Conservation (phyloP, 1,284 basidiomycete species). For the Termitomyces sp. region DNA sequence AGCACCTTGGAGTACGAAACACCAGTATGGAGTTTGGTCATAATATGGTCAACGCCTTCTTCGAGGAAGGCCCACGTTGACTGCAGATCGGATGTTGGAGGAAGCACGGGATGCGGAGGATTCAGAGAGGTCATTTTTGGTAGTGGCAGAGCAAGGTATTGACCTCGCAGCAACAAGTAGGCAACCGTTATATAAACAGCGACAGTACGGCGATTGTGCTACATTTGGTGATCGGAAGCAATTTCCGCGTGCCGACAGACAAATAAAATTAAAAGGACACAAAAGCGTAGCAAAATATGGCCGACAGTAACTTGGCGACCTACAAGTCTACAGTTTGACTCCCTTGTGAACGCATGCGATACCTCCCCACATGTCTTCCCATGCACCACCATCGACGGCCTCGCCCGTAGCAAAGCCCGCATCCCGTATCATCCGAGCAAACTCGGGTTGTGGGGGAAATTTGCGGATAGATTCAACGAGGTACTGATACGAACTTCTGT, state of each 20-base stretch:
- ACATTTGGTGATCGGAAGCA: not conserved
- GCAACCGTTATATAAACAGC: conserved; percentile 1
- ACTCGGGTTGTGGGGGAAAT: conserved; percentile 89
- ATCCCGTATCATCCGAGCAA: conserved; percentile 85
- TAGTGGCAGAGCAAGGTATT: conserved; percentile 6
- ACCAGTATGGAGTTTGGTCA: conserved; percentile 84
- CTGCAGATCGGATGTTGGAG: conserved; percentile 52
- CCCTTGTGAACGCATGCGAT: conserved; percentile 84
- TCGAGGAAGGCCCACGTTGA: conserved; percentile 89
- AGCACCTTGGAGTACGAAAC: conserved; percentile 54
- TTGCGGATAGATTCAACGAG: conserved; percentile 95
- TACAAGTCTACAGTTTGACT: conserved; percentile 58
- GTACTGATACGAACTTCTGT: conserved; percentile 95
- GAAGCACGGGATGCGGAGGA: conserved; percentile 22
- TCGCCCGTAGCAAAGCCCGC: conserved; percentile 81
- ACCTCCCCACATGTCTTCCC: conserved; percentile 83
- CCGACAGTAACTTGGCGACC: not conserved
- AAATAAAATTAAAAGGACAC: not conserved
- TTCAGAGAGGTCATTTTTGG: conserved; percentile 16
- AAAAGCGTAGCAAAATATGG: not conserved
- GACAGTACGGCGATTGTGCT: too few species aligned
- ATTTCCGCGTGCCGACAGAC: not conserved
- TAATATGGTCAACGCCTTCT: conserved; percentile 88
- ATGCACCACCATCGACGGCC: conserved; percentile 82
- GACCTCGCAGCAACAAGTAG: conserved; percentile 9